Percentiles rank a stretch among this genome's conserved stretches.
phyloP scores from a whole-genome alignment of 1,139 yeast genomes.

The Saccharomyces hybrid region DNA sequence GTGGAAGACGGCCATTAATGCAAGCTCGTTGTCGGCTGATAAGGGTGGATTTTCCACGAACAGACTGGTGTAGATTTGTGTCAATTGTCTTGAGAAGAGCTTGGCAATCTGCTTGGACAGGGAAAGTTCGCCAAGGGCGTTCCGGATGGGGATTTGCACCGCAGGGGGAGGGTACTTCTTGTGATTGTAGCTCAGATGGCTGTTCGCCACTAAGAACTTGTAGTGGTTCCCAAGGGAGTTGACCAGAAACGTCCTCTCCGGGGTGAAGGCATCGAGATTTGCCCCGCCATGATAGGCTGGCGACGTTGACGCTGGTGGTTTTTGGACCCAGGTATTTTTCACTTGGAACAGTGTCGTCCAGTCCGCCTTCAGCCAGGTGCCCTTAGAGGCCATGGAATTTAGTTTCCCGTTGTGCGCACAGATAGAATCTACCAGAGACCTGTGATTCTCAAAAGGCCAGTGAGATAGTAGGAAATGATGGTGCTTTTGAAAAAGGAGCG shows the following conservation, averaged over 20 bases:
- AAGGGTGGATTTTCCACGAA: neutral
- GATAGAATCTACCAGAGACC: neutral
- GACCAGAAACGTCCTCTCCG: neutral
- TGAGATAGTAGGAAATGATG: constrained; percentile 1
- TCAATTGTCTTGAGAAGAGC: neutral
- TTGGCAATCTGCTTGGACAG: neutral
- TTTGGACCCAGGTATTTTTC: neutral
- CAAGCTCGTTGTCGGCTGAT: neutral
- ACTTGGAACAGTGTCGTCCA: neutral
- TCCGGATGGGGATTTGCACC: neutral
- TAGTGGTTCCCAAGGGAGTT: neutral
- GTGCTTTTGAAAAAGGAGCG: constrained; percentile 5
- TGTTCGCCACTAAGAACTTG: neutral
- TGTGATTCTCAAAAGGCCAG: constrained; percentile 11
- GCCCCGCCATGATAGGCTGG: neutral
- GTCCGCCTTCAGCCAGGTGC: neutral
- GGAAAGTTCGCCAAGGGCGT: neutral
- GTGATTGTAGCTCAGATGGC: neutral
- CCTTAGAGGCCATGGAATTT: constrained; percentile 5
- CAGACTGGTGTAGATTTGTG: neutral
- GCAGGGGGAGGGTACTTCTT: neutral
- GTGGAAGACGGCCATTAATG: neutral
- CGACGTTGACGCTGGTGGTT: neutral
- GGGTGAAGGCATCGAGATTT: neutral
- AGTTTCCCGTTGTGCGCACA: neutral